Evolutionary conservation across 1,284 basidiomycete species (phyloP), one percentile per base, ranked within the genome.

Genomic region (Tilletia caries): DNA sequence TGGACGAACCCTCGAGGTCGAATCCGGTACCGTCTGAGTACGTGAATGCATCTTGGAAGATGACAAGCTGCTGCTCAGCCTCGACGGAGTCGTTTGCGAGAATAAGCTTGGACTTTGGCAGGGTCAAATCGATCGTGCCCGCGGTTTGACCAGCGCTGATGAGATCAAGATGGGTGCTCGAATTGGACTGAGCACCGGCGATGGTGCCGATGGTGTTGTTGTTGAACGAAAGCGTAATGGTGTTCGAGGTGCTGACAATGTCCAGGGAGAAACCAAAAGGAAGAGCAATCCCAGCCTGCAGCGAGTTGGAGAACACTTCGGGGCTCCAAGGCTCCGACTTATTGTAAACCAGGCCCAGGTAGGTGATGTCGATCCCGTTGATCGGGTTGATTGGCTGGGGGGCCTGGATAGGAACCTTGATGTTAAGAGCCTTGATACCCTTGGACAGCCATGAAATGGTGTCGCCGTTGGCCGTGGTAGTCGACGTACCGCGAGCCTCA

Each of bases 181-280:
- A 60, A 27, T 66, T 67, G 12, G 37, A 44, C 18, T 25, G 18
- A n/a, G 33, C 58, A 20, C 58, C 70, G 25, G 73, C 70, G n/a
- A 82, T 83, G 44, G 77, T 89, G 27, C 88, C 74, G 87, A 90
- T 52, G 86, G 86, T 68, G 88, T 85, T 32, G 85, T 87, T 54
- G 83, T 87, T 43, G 86, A 85, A 75, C 89, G 89, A 54, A 86
- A 88, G 81, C 90, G 90, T 68, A 85, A 85, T 80, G 54, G 73
- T 70, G 62, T 91, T 91, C 79, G 87, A 84, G 41, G 92, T 91
- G 75, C 89, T 81, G 34, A 86, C 86, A 67, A 92, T 89, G 20
- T 85, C 84, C 15, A 92, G 66, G 32, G 85, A 84, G 83, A 92
- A 92, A 20, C 91, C 91, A 75, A 92, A 92, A 37, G 91, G 91